phyloP scores from a whole-genome alignment of 1,139 yeast species.

The Nakaseomyces uthaithaninus region DNA sequence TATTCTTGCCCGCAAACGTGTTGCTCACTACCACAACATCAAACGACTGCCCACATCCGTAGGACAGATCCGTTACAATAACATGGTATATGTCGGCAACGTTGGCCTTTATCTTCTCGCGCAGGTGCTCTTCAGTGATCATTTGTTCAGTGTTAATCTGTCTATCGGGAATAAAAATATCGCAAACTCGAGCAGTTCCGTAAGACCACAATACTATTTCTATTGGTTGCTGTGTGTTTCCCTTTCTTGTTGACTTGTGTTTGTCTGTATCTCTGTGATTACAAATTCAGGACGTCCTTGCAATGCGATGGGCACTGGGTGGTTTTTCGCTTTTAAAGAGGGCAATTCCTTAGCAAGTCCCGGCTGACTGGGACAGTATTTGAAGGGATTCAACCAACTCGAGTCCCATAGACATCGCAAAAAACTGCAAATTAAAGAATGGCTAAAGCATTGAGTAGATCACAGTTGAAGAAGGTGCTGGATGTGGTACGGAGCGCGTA shows the following conservation, averaged over 20 bases:
- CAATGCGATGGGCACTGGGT: too few relatives aligned
- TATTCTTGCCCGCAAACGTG: conserved; percentile 70
- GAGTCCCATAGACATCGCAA: too few relatives aligned
- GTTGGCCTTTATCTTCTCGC: conserved; percentile 19
- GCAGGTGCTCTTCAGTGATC: conserved; percentile 20
- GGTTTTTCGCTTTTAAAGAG: conserved; percentile 1
- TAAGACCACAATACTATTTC: neutral
- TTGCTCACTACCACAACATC: conserved; percentile 81
- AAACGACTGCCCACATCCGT: conserved; percentile 80
- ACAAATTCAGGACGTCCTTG: too few relatives aligned
- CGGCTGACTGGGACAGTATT: too few relatives aligned
- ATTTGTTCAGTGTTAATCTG: too few relatives aligned
- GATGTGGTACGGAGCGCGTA: conserved; percentile 57
- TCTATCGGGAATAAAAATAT: too few relatives aligned
- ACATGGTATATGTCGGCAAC: conserved; percentile 29
- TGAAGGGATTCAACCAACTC: neutral
- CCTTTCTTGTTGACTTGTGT: neutral
- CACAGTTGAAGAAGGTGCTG: conserved; percentile 41
- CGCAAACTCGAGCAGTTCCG: too few relatives aligned
- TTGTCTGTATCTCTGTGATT: too few relatives aligned
- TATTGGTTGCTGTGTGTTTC: neutral
- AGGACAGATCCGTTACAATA: conserved; percentile 43
- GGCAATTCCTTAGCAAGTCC: neutral
- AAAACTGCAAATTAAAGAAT: too few relatives aligned
- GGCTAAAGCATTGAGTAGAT: conserved; percentile 18